These are phyloP conservation scores for Cubamyces sp. DNA, from an alignment of 768 basidiomycete genomes.

Conservation along the genomic window DNA sequence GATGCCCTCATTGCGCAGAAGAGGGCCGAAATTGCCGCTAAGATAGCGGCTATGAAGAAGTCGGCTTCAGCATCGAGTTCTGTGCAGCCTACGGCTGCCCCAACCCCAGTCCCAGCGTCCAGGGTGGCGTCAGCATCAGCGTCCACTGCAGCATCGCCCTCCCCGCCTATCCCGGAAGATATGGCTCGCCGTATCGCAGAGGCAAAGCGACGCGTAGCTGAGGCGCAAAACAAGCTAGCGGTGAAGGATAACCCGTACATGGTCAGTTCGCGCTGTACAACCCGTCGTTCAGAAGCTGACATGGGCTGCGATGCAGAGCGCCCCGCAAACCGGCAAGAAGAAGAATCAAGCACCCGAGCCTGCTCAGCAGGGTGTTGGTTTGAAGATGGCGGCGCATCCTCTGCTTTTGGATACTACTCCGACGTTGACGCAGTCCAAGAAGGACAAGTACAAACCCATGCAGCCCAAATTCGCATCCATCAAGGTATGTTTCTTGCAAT, in stretches of 20 bases:
- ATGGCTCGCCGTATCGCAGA: constrained; percentile 77
- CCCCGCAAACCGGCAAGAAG: constrained; percentile 56
- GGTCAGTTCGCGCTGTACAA: constrained; percentile 45
- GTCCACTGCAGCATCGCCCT: constrained; percentile 40
- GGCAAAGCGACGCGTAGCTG: constrained; percentile 82
- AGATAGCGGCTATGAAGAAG: constrained; percentile 75
- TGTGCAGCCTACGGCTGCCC: constrained; percentile 29
- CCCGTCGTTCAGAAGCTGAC: background rate
- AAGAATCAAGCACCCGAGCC: constrained; percentile 61
- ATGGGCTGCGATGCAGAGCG: constrained; percentile 42
- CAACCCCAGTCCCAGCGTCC: constrained; percentile 33
- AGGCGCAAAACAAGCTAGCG: constrained; percentile 76
- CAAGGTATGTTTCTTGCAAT: constrained; percentile 52
- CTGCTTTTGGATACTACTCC: constrained; percentile 73
- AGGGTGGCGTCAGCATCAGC: constrained; percentile 33
- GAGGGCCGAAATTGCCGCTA: constrained; percentile 83
- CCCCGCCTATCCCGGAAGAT: constrained; percentile 57
- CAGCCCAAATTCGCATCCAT: constrained; percentile 98
- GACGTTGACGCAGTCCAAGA: constrained; percentile 68
- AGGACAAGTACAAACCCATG: constrained; percentile 97
- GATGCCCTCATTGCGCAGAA: constrained; percentile 81
- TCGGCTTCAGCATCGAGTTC: constrained; percentile 28
- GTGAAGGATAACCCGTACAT: constrained; percentile 88
- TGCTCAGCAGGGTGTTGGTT: constrained; percentile 76
- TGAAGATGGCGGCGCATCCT: constrained; percentile 92